These are phyloP conservation scores for Globisporangium nodosum DNA, from an alignment of 352 stramenopile species.

Conservation along the genomic window DNA sequence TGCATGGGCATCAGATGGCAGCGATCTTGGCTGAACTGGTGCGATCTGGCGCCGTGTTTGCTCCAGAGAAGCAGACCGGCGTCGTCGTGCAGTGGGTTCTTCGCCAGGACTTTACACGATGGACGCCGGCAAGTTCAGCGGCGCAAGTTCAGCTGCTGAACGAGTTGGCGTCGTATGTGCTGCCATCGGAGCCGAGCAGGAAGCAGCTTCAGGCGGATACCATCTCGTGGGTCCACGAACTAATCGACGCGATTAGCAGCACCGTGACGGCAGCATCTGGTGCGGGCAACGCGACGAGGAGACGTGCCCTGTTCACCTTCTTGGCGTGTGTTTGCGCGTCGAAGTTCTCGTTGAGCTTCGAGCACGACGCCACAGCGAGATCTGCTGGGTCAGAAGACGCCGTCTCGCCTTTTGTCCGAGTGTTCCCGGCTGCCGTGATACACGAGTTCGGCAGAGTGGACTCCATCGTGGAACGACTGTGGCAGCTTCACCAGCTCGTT, in stretches of 20 bases:
- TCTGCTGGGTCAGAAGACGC: not conserved
- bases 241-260: conserved; percentile 8
- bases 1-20: conserved; percentile 1
- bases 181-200: not conserved
- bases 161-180: conserved; percentile 9
- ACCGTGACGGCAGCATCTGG: not conserved
- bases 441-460: conserved; percentile 4
- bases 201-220: conserved; percentile 4
- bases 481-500: conserved; percentile 1
- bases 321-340: conserved; percentile 6
- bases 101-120: conserved; percentile 16
- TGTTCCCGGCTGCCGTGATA: conserved; percentile 5
- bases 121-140: not conserved
- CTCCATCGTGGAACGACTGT: conserved; percentile 9
- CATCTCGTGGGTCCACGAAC: conserved; percentile 12
- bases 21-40: conserved; percentile 11
- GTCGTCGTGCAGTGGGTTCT: conserved; percentile 14
- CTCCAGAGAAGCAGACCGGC: conserved; percentile 6
- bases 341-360: conserved; percentile 2
- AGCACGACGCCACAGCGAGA: conserved; percentile 1
- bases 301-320: conserved; percentile 13
- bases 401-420: not conserved
- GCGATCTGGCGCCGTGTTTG: conserved; percentile 3
- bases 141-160: conserved; percentile 2
- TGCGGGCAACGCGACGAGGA: not conserved